A percentile compares a stretch with the other conserved stretches of the same genome.
Conservation (phyloP, 1,139 yeast species). For the Geotrichum cucujoidarum region DNA sequence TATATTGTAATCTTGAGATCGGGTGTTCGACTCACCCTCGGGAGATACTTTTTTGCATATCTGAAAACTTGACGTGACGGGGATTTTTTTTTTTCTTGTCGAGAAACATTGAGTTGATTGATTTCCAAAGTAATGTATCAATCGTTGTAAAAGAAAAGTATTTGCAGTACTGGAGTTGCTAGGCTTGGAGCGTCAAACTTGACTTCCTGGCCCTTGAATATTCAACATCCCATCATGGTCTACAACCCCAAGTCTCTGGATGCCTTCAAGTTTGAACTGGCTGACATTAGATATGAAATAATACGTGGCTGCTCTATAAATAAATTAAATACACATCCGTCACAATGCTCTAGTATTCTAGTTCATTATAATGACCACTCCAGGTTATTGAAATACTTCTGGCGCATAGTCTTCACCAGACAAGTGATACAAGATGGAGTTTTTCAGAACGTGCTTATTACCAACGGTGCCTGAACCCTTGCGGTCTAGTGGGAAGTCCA, state of each 20-base stretch:
- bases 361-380: neutral
- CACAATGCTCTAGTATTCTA: too few species aligned
- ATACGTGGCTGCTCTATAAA: too few species aligned
- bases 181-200: too few species aligned
- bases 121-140: neutral
- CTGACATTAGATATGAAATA: too few species aligned
- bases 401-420: constrained; percentile 18
- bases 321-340: too few species aligned
- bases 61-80: neutral
- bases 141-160: neutral
- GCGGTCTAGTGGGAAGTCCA: neutral
- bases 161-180: neutral
- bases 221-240: too few species aligned
- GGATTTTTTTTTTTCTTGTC: too few species aligned
- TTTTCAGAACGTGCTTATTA: constrained; percentile 20
- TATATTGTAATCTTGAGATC: constrained; percentile 62
- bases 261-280: too few species aligned
- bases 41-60: constrained; percentile 43
- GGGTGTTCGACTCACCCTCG: constrained; percentile 80
- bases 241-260: too few species aligned
- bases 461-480: neutral
- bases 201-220: too few species aligned
- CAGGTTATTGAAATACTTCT: constrained; percentile 23
- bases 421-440: neutral
- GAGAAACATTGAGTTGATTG: neutral